Percentiles rank a stretch among this genome's conserved stretches.
Evolutionary conservation across 2,329 filamentous ascomycete species (phyloP).

Genomic region (Pseudocercospora pini-densiflorae): DNA sequence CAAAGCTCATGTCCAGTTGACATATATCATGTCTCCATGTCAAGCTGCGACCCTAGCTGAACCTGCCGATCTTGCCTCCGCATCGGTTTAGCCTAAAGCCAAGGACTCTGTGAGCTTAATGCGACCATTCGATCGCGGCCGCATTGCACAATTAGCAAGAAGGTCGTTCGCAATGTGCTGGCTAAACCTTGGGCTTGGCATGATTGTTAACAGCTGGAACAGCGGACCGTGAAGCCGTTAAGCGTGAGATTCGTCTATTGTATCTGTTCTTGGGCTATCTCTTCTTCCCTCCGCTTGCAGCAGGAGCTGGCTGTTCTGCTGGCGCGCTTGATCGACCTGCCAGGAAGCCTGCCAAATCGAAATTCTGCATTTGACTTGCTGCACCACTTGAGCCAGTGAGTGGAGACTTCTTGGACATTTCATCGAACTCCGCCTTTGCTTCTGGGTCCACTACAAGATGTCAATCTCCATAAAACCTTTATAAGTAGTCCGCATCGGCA

Average conservation of each 20-base stretch:
- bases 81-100: slow-evolving; percentile 17
- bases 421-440: slow-evolving; percentile 88
- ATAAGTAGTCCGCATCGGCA: background rate
- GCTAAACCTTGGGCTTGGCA: background rate
- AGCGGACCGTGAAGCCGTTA: background rate
- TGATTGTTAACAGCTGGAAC: background rate
- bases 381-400: slow-evolving; percentile 51
- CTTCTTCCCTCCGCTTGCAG: slow-evolving; percentile 27
- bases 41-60: background rate
- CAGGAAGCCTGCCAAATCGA: slow-evolving; percentile 72
- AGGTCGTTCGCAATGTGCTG: background rate
- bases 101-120: background rate
- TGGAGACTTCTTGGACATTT: slow-evolving; percentile 78
- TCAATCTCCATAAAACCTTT: slow-evolving; percentile 20
- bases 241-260: background rate
- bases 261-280: slow-evolving; percentile 21
- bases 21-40: background rate
- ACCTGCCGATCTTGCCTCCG: slow-evolving; percentile 13
- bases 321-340: slow-evolving; percentile 54
- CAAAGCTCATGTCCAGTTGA: background rate
- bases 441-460: slow-evolving; percentile 86
- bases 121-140: background rate
- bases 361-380: slow-evolving; percentile 62
- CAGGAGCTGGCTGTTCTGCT: slow-evolving; percentile 14
- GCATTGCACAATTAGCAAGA: background rate